Base-by-base conservation (phyloP, 2,329 filamentous ascomycete genomes). In the Emericellopsis atlantica region DNA sequence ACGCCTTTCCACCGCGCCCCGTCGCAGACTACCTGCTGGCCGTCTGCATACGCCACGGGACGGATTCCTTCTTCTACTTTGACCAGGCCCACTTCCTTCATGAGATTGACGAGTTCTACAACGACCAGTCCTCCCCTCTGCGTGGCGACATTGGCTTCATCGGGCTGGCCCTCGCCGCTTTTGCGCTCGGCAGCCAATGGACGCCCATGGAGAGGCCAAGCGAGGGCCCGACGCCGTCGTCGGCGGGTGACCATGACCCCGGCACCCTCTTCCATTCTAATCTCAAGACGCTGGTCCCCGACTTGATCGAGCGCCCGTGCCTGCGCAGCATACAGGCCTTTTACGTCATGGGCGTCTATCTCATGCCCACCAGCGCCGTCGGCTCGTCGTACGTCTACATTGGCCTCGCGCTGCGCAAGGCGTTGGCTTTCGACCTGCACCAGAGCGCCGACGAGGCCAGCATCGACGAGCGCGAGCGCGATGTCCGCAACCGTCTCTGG, bases 161-260 rank as follows among this genome's bases (percentile, higher is more conserved):
- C 6, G 54, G 53, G 26, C 48, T 55, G 4, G 45, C 48, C 0
- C 46, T 55, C 18, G 52, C 52, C 3, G 45, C 47, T 7, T 50
- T 53, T 38, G 58, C 57, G 0, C 42, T 60, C 6, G 57, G 56
- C 0, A 59, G 58, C 26, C 59, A 61, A 24, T 60, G 56, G 53
- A 57, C 57, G 1, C 46, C 50, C 0, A 42, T 61, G 6, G 54
- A 54, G 29, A 48, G 46, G 35, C 53, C 54, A 1, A 48, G 51
- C 4, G 34, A 37, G 6, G 12, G 35, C 2, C 35, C 9, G 4
- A 41, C 33, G 6, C 33, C 31, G 16, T 37, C 32, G 12, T 29
- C 6, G 5, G 40, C 29, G 4, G 46, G 44, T 15, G 36, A 44
- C 16, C 16, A 37, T 9, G 55, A 61, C 33, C 49, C 57, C 1